Conservation (phyloP, 2,329 filamentous ascomycete species). For the Colletotrichum australisinense region DNA sequence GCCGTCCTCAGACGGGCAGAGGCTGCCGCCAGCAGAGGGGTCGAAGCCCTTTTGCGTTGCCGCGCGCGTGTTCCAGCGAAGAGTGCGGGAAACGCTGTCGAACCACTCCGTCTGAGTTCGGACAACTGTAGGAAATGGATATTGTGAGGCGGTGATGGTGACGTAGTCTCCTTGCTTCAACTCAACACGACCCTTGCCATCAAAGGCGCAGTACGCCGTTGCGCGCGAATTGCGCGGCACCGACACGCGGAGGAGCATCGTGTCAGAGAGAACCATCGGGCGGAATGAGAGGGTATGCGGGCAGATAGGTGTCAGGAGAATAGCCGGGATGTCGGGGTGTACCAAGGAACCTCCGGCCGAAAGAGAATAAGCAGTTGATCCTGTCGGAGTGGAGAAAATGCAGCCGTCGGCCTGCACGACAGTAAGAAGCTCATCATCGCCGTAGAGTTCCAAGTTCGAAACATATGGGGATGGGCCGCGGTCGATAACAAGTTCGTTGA, state of each 20-base stretch:
- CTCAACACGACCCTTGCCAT: constrained; percentile 95
- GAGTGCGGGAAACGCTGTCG: constrained; percentile 89
- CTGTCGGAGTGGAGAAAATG: constrained; percentile 97
- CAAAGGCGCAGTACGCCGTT: constrained; percentile 96
- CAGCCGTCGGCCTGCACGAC: constrained; percentile 97
- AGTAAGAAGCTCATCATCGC: constrained; percentile 93
- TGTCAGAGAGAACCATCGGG: constrained; percentile 97
- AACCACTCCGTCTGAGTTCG: constrained; percentile 95
- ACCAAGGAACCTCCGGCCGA: constrained; percentile 96
- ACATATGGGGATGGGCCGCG: constrained; percentile 96
- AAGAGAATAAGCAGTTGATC: constrained; percentile 93
- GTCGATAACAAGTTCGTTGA: constrained; percentile 98
- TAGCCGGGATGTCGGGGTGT: constrained; percentile 95
- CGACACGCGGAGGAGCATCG: constrained; percentile 88
- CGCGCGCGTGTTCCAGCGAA: constrained; percentile 94
- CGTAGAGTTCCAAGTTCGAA: constrained; percentile 95
- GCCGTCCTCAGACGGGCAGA: constrained; percentile 56
- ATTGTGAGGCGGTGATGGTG: constrained; percentile 94
- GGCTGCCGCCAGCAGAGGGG: constrained; percentile 48
- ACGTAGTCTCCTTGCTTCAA: constrained; percentile 94
- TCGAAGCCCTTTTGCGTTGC: constrained; percentile 94
- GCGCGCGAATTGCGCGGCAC: constrained; percentile 88
- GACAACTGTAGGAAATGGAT: constrained; percentile 96
- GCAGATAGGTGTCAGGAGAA: constrained; percentile 96
- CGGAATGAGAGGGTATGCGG: constrained; percentile 97